Evolutionary conservation across 2,329 filamentous ascomycete species (phyloP), one percentile per base, ranked within the genome.

Genomic region (Periconia macrospinosa): DNA sequence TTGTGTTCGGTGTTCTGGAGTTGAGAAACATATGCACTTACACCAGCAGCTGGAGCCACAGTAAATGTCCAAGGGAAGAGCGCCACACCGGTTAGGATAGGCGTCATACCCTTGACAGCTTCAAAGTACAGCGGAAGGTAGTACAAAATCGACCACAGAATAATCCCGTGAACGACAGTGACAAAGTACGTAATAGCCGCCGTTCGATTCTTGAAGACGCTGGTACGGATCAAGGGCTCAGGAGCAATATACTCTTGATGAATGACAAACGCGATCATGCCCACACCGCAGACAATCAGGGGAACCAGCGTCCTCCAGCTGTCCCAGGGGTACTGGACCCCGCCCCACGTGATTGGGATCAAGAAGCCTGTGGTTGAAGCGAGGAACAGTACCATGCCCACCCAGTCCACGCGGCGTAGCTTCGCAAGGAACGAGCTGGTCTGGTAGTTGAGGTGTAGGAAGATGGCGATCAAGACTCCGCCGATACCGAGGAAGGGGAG

Each of bases 311-410:
- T 86, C 1, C 79, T 78, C 79, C 83, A 88, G 3, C 80, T 84
- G 43, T 74, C 67, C 87, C 87, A 90, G 0, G 78, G 63, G 65
- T 87, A 89, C 73, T 86, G 82, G 9, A 88, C 79, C 37, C 86
- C 86, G 10, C 86, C 87, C 78, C 84, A 86, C 2, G 84, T 86
- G 3, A 88, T 66, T 0, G 84, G 83, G 43, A 88, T 83, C 41
- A 88, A 69, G 61, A 88, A 82, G 19, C 79, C 80, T 0, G 84
- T 84, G 13, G 79, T 77, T 14, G 82, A 81, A 13, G 75, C 80
- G 17, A 87, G 76, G 64, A 90, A 89, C 3, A 90, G 63, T 1
- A 81, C 58, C 5, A 82, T 80, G 1, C 88, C 87, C 30, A 84
- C 50, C 79, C 83, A 90, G 65, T 90, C 87, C 20, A 90, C 80